A percentile compares a stretch with the other conserved stretches of the same genome.
These are phyloP conservation scores for Turritis glabra DNA, from an alignment of 345 rosid species.

Conservation along the genomic window DNA sequence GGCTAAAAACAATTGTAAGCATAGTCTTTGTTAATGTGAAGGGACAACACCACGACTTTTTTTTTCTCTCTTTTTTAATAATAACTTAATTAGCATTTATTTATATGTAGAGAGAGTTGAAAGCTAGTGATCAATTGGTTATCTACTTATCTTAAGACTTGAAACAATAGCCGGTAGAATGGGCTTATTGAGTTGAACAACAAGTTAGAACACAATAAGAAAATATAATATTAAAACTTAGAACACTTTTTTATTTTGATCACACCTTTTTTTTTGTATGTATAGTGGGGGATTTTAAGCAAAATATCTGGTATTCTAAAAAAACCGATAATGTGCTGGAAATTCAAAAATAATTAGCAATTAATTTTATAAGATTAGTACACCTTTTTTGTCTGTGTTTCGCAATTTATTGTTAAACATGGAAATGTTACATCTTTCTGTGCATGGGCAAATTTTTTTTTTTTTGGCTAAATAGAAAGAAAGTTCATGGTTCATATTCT, in stretches of 20 bases:
- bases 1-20: conserved; percentile 30
- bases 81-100: background rate
- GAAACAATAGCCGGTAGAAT: background rate
- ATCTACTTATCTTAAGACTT: background rate
- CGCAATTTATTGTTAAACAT: background rate
- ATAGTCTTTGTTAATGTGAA: conserved; percentile 37
- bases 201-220: background rate
- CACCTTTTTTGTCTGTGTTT: no score
- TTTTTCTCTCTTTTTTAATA: background rate
- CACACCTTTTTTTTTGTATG: background rate
- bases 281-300: background rate
- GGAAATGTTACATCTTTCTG: background rate
- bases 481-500: background rate
- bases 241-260: no score
- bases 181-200: background rate
- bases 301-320: background rate
- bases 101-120: conserved; percentile 3
- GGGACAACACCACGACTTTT: conserved; percentile 34
- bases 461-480: no score
- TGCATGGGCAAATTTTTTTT: no score
- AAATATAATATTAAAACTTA: background rate
- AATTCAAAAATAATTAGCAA: background rate
- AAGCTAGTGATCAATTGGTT: conserved; percentile 17
- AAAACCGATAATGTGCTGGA: no score
- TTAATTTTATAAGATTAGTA: background rate